phyloP scores from a whole-genome alignment of 495 filamentous ascomycete species.

The Polyplosphaeria fusca region DNA sequence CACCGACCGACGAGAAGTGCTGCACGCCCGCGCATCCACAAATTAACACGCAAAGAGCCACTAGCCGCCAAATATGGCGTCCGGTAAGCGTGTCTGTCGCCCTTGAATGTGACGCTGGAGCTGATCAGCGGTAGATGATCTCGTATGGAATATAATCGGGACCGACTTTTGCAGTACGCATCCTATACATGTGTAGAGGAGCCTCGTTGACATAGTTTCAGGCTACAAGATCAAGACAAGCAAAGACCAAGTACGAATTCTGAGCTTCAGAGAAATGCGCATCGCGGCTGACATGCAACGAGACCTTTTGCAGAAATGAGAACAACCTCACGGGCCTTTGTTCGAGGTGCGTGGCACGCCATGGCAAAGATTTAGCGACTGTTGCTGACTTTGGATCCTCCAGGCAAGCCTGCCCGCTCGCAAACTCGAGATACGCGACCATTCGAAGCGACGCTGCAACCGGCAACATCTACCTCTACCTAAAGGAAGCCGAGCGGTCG shows the following conservation, averaged over 20 bases:
- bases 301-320: constrained; percentile 87
- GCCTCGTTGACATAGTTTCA: constrained; percentile 88
- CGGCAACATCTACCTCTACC: constrained; percentile 88
- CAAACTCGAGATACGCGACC: constrained; percentile 94
- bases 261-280: background rate
- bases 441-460: constrained; percentile 78
- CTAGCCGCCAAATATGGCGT: constrained; percentile 31
- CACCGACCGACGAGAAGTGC: too few relatives aligned
- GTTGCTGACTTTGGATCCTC: too few relatives aligned
- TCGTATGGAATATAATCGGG: constrained; percentile 95
- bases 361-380: too few relatives aligned
- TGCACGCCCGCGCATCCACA: too few relatives aligned
- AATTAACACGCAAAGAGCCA: too few relatives aligned
- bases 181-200: too few relatives aligned
- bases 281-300: constrained; percentile 41
- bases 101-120: too few relatives aligned
- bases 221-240: constrained; percentile 98
- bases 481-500: constrained; percentile 75
- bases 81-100: constrained; percentile 10
- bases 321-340: constrained; percentile 94
- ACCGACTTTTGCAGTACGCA: constrained; percentile 98
- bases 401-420: constrained; percentile 89
- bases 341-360: too few relatives aligned
- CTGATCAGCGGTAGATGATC: constrained; percentile 82
- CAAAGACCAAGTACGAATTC: constrained; percentile 59